Evolutionary conservation across 2,329 filamentous ascomycete genomes (phyloP).

Genomic region (Macrophomina tecta): DNA sequence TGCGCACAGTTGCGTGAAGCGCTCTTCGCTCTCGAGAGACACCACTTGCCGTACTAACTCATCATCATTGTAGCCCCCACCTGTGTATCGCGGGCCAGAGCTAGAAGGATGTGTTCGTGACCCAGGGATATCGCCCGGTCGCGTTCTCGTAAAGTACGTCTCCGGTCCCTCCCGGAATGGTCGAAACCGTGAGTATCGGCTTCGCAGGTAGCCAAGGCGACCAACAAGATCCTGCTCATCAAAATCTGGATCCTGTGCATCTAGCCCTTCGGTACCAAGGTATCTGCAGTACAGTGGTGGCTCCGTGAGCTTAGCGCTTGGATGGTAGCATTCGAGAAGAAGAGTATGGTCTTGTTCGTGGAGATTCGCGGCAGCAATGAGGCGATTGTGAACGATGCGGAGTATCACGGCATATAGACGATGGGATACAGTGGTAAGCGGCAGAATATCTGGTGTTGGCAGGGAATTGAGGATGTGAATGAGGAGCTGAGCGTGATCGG

Average conservation of each 20-base stretch:
- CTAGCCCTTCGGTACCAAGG: constrained; percentile 67
- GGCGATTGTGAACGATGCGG: constrained; percentile 68
- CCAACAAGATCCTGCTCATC: constrained; percentile 34
- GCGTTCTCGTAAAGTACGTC: not conserved
- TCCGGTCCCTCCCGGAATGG: constrained; percentile 52
- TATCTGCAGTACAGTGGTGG: constrained; percentile 74
- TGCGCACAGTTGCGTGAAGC: constrained; percentile 76
- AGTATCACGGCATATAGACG: constrained; percentile 69
- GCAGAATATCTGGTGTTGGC: constrained; percentile 54
- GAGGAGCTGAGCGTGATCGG: constrained; percentile 43
- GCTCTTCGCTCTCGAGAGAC: constrained; percentile 70
- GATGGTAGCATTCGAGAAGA: constrained; percentile 80
- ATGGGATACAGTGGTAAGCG: constrained; percentile 63
- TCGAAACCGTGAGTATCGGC: constrained; percentile 71
- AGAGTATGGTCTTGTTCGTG: constrained; percentile 64
- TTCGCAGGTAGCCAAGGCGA: constrained; percentile 43
- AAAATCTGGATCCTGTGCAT: constrained; percentile 42
- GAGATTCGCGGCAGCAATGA: constrained; percentile 64
- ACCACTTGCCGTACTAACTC: constrained; percentile 65
- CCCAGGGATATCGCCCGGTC: constrained; percentile 53
- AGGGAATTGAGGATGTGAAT: constrained; percentile 51
- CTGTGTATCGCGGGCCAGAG: constrained; percentile 29
- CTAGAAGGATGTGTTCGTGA: constrained; percentile 47
- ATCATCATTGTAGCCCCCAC: constrained; percentile 39
- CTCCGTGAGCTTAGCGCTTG: constrained; percentile 69